Evolutionary conservation across 2,329 filamentous ascomycete genomes (phyloP).

Genomic region (Pestalotiopsis sp.): DNA sequence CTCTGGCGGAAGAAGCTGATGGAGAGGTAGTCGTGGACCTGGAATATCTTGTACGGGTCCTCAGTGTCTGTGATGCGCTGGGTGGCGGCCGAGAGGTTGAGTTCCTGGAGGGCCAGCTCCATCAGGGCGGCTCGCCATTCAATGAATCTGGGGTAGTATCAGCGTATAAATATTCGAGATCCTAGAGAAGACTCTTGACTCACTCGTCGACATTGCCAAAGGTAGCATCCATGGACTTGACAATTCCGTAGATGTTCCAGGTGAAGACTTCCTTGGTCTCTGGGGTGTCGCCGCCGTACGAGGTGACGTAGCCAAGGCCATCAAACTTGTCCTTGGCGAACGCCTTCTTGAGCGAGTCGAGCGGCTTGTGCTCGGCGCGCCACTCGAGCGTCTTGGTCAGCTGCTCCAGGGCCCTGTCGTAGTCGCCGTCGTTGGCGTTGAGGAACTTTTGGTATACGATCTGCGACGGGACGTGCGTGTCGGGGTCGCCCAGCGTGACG

Average conservation of each 20-base stretch:
- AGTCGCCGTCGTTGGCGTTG: slow-evolving; percentile 81
- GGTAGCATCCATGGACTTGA: slow-evolving; percentile 78
- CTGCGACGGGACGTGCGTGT: slow-evolving; percentile 70
- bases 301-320: slow-evolving; percentile 79
- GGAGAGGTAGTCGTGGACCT: slow-evolving; percentile 91
- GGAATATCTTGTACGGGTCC: slow-evolving; percentile 88
- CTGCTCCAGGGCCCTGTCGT: slow-evolving; percentile 75
- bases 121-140: slow-evolving; percentile 89
- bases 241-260: slow-evolving; percentile 91
- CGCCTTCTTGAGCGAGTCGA: slow-evolving; percentile 63
- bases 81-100: slow-evolving; percentile 71
- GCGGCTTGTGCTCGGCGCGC: slow-evolving; percentile 76
- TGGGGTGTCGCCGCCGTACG: slow-evolving; percentile 48
- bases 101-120: slow-evolving; percentile 79
- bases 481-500: slow-evolving; percentile 61
- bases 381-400: slow-evolving; percentile 79
- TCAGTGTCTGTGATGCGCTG: slow-evolving; percentile 71
- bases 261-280: slow-evolving; percentile 69
- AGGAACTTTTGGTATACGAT: slow-evolving; percentile 93
- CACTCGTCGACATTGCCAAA: slow-evolving; percentile 84
- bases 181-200: slow-evolving; percentile 35
- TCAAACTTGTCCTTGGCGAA: slow-evolving; percentile 74
- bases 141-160: slow-evolving; percentile 66
- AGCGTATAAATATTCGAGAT: not conserved
- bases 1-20: slow-evolving; percentile 87